Evolutionary conservation across 495 filamentous ascomycete species (phyloP), one percentile per base, ranked within the genome.

Genomic region (Penicillium simplicissimum): DNA sequence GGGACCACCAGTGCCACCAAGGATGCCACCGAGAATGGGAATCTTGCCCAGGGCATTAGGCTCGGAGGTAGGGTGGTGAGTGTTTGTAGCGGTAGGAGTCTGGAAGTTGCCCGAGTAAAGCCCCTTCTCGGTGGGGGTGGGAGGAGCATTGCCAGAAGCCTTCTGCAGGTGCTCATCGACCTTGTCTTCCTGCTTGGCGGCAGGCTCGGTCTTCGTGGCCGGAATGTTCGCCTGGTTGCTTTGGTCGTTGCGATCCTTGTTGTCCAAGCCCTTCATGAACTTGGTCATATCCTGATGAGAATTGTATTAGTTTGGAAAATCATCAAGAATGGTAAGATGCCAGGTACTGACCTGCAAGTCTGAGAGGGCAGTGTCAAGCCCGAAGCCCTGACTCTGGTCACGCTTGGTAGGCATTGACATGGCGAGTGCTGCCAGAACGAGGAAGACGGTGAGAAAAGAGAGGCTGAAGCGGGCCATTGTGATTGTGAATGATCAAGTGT

Each of bases 401-500:
- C 61, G 71, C 64, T 74, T 70, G 51, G 65, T 61, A 10, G 75
- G 75, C 64, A 72, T 53, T 5, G 76, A 75, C 37, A 71, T 57
- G 47, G 70, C 71, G 33, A 73, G 55, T 21, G 69, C 56, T 3
- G 73, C 74, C 28, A 80, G 68, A 43, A 71, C 61, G 21, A 76
- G 52, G 61, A 74, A 66, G 43, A 74, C 53, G 43, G 71, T 66
- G 17, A 78, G 58, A 62, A 74, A 61, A 33, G 71, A 74, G 40
- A 76, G 38, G 38, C 34, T 76, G 67, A 76, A 62, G 37, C 73
- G 77, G 35, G 74, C 68, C 77, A 80, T 80, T 66, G 33, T 74
- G 67, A 35, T 59, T 19, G 19, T 11, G 21, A 63, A 47, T 51
- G 19, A 34, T 25, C 21, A 52, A 65, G 58, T 38, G 52, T 3